Evolutionary conservation across 345 rosid species (phyloP).

Genomic region (Aethionema arabicum): DNA sequence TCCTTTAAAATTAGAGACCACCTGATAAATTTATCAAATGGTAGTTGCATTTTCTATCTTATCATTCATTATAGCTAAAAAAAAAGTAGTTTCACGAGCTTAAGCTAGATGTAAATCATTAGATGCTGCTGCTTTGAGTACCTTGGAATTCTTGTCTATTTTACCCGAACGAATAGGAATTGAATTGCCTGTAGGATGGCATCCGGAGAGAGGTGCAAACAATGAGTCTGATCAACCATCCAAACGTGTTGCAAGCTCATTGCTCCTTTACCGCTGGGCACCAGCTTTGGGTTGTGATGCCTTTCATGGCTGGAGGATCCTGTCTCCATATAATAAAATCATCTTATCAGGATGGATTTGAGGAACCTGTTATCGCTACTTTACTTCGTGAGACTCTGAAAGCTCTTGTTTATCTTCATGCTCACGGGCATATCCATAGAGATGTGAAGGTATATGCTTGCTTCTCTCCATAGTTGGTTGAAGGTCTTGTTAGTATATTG

Average conservation of each 20-base stretch:
- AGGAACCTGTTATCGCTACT: constrained; percentile 90
- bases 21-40: constrained; percentile 2
- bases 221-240: constrained; percentile 87
- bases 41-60: constrained; percentile 22
- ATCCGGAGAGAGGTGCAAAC: constrained; percentile 95
- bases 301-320: constrained; percentile 98
- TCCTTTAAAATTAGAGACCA: constrained; percentile 10
- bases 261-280: constrained; percentile 86
- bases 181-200: constrained; percentile 69
- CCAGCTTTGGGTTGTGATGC: constrained; percentile 98
- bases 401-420: constrained; percentile 95
- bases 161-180: constrained; percentile 22
- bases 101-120: constrained; percentile 21
- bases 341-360: constrained; percentile 82
- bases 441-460: constrained; percentile 79
- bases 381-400: constrained; percentile 83
- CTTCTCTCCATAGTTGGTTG: constrained; percentile 14
- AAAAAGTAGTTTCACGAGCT: constrained; percentile 15
- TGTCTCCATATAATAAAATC: constrained; percentile 95
- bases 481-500: constrained; percentile 10
- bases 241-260: constrained; percentile 78
- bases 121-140: constrained; percentile 12
- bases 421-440: constrained; percentile 94
- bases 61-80: too few species aligned
- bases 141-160: constrained; percentile 10